phyloP scores from a whole-genome alignment of 371 early-diverging fungal genomes.

The Lichtheimia corymbifera region DNA sequence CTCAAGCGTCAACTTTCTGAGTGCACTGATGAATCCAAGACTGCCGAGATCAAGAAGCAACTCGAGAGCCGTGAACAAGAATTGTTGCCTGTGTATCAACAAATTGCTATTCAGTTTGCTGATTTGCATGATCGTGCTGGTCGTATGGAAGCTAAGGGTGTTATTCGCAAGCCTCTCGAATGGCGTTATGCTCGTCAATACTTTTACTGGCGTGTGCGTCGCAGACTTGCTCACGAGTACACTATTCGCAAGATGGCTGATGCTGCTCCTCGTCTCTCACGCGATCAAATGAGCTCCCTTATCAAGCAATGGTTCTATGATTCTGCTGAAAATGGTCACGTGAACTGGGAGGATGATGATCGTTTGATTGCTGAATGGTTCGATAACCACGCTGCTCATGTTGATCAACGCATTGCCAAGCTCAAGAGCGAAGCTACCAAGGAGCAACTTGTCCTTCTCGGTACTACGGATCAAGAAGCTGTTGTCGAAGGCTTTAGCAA shows the following conservation, averaged over 20 bases:
- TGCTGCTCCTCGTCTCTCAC: constrained; percentile 44
- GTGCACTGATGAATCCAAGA: constrained; percentile 46
- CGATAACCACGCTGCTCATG: constrained; percentile 48
- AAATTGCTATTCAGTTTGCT: constrained; percentile 95
- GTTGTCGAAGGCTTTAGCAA: constrained; percentile 52
- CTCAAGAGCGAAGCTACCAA: constrained; percentile 39
- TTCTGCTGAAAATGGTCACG: background rate
- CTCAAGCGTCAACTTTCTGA: constrained; percentile 70
- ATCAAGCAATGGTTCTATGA: constrained; percentile 61
- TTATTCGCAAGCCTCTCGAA: constrained; percentile 77
- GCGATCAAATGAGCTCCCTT: constrained; percentile 46
- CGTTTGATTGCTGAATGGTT: constrained; percentile 65
- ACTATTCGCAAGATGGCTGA: constrained; percentile 54
- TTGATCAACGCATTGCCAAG: constrained; percentile 50
- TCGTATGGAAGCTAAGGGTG: constrained; percentile 95
- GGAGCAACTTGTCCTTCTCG: constrained; percentile 40
- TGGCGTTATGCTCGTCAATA: constrained; percentile 84
- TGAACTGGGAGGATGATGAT: constrained; percentile 36
- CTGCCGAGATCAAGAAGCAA: constrained; percentile 64
- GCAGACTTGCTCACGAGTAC: constrained; percentile 79
- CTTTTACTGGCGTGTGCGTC: constrained; percentile 93
- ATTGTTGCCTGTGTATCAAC: constrained; percentile 88
- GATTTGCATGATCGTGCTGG: constrained; percentile 97
- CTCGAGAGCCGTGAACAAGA: constrained; percentile 84
- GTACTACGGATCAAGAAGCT: constrained; percentile 45